phyloP scores from a whole-genome alignment of 495 filamentous ascomycete species.

The Lasiosphaeria miniovina region DNA sequence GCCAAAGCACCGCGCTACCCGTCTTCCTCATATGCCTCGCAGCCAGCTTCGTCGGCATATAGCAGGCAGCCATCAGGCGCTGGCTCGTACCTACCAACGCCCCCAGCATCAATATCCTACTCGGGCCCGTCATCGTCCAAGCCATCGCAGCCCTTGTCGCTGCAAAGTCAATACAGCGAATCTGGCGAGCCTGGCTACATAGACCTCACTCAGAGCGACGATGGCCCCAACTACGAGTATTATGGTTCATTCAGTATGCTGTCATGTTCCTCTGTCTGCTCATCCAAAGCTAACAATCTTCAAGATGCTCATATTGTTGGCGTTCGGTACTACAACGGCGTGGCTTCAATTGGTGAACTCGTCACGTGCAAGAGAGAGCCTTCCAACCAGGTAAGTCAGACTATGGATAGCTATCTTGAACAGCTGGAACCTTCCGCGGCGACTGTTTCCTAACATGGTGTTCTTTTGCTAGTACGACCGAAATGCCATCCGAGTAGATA shows the following conservation, averaged over 20 bases:
- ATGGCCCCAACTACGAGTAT: conserved; percentile 41
- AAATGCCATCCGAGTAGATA: conserved; percentile 78
- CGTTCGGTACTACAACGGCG: conserved; percentile 70
- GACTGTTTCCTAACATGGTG: conserved; percentile 5
- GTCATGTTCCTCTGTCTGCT: background rate
- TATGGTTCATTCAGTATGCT: conserved; percentile 48
- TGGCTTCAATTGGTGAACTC: conserved; percentile 68
- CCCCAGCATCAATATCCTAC: no score
- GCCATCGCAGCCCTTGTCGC: no score
- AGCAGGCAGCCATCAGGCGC: no score
- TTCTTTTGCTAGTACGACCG: conserved; percentile 52
- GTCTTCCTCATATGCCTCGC: conserved; percentile 3
- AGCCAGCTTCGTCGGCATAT: background rate
- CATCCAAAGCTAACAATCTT: conserved; percentile 1
- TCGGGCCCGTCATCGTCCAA: background rate
- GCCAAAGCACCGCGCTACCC: conserved; percentile 16
- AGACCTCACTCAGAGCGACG: conserved; percentile 50
- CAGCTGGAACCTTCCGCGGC: no score
- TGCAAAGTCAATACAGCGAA: background rate
- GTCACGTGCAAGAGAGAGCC: conserved; percentile 69
- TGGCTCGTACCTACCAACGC: no score
- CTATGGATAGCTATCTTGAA: no score
- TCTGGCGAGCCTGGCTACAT: conserved; percentile 47
- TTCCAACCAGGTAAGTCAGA: conserved; percentile 47
- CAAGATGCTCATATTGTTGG: conserved; percentile 71